These are phyloP conservation scores for Knoxia roxburghii DNA, from an alignment of 257 asterid species.

Conservation along the genomic window DNA sequence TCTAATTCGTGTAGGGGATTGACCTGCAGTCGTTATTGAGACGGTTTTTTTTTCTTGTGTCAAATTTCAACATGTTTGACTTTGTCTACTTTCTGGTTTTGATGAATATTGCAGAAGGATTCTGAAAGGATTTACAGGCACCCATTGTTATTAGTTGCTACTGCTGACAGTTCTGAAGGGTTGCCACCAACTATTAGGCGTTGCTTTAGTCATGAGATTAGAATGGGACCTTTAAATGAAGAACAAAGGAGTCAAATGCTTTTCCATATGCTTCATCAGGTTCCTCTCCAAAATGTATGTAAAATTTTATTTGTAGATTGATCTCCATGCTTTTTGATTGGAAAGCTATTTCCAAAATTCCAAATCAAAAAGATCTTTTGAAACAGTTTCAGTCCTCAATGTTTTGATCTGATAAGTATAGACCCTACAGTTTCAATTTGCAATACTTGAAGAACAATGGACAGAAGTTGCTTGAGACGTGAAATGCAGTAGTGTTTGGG, in stretches of 20 bases:
- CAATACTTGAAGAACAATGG: no score
- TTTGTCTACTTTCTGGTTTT: conserved; percentile 10
- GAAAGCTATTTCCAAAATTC: background rate
- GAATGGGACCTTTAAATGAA: conserved; percentile 67
- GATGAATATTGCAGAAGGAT: conserved; percentile 36
- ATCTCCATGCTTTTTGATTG: conserved; percentile 1
- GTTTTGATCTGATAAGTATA: no score
- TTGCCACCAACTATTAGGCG: conserved; percentile 83
- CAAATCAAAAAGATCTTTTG: no score
- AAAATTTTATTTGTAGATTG: conserved; percentile 10
- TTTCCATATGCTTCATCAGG: conserved; percentile 54
- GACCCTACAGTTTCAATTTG: no score
- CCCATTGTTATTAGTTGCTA: conserved; percentile 75
- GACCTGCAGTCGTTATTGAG: background rate
- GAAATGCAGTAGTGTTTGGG: no score
- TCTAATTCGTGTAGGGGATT: no score
- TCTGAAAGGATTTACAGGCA: conserved; percentile 47
- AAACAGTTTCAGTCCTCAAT: no score
- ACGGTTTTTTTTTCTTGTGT: background rate
- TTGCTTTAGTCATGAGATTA: conserved; percentile 91
- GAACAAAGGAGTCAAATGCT: conserved; percentile 77
- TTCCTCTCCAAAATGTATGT: conserved; percentile 59
- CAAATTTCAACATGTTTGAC: conserved; percentile 7
- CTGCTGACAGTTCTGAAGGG: conserved; percentile 84
- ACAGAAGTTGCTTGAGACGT: no score